Conservation (phyloP, 352 stramenopile species). For the Phytopythium boreale region DNA sequence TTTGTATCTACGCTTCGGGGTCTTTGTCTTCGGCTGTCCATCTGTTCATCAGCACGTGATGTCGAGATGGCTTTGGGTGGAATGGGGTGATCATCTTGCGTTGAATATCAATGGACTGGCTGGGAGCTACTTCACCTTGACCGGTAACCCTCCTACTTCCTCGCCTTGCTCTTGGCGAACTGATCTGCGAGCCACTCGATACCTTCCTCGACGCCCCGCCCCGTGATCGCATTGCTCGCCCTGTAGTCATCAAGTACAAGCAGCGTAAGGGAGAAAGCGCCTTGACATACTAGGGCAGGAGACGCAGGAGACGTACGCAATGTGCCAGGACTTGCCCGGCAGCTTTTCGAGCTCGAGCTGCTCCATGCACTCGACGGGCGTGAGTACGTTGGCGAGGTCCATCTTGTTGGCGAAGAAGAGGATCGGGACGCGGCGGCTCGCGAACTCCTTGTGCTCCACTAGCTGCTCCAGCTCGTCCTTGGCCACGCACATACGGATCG, state of each 20-base stretch:
- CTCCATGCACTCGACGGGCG: conserved; percentile 80
- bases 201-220: conserved; percentile 74
- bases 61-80: too few relatives aligned
- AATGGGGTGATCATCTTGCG: too few relatives aligned
- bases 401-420: conserved; percentile 90
- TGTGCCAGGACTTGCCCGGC: conserved; percentile 79
- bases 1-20: too few relatives aligned
- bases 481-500: conserved; percentile 80
- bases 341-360: conserved; percentile 77
- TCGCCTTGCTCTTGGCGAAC: conserved; percentile 56
- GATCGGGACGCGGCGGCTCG: conserved; percentile 49
- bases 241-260: conserved; percentile 20
- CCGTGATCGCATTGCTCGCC: conserved; percentile 80
- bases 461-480: conserved; percentile 88
- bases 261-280: neutral
- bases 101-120: neutral
- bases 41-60: too few relatives aligned
- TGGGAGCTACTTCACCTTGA: neutral
- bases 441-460: conserved; percentile 75
- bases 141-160: conserved; percentile 28
- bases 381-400: conserved; percentile 67
- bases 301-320: conserved; percentile 47
- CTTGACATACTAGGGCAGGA: neutral
- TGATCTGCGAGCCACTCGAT: conserved; percentile 81
- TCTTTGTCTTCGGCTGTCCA: too few relatives aligned